Base-by-base conservation (phyloP, 148 eudicot genomes). In the Suaeda aralocaspica region DNA sequence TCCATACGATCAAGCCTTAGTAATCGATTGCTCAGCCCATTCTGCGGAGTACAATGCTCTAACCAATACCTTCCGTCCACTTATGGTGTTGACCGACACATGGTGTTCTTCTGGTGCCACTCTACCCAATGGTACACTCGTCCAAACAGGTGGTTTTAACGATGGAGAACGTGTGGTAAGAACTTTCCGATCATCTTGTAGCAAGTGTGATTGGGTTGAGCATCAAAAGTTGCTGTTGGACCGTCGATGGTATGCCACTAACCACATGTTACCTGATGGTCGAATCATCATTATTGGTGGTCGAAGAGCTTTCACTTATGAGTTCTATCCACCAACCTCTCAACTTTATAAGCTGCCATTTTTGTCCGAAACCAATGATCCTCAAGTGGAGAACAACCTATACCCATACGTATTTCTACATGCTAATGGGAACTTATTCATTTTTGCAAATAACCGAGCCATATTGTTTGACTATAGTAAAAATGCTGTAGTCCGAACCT, bases 41-140 rank as follows among this genome's bases (percentile, higher is more conserved):
- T 90, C 98, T 0, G 89, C 78, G 15, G 94, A 85, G 57, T 92
- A 86, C 73, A 72, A 88, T 66, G 75, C 82, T 16, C 55, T 67
- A 0, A 9, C 78, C 18, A 90, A 90, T 71, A 53, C 79, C 6
- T 24, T 88, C 28, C 90, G 96, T 0, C 89, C 98, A 0, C 92
- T 92, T 59, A 83, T 53, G 41, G 77, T 92, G 56, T 82, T 59
- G 4, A 85, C 94, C 18, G 86, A 90, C 79, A 74, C 76, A 0
- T 92, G 93, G 92, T 92, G 98, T 82, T 90, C 98, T 33, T 92
- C 96, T 1, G 96, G 94, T 19, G 31, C 81, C 2, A 64, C 78
- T 49, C 46, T 72, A 49, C 70, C 85, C 10, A 83, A 90, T 50
- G 98, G 98, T 29, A 60, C 76, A 2, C 52, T 92, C 28, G 52